Base-by-base conservation (phyloP, 371 early-diverging fungal genomes). In the Furculomyces boomerangus region DNA sequence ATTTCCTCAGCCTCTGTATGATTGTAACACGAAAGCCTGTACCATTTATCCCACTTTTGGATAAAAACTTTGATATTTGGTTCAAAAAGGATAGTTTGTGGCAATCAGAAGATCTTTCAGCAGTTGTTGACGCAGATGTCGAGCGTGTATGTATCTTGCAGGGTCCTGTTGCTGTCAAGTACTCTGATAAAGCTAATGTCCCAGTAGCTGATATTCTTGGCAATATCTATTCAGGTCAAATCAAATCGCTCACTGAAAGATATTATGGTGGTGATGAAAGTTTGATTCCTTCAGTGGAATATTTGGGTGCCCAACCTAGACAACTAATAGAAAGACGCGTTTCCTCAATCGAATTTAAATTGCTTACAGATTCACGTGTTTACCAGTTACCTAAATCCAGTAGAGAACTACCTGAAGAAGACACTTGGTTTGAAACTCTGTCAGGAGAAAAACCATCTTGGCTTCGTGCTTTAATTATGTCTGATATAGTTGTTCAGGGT, bases 61-160 rank as follows among this genome's bases (percentile, higher is more conserved):
- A 92, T 66, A 86, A 86, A 72, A 83, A 86, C 65, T 90, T 95
- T 67, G 89, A 89, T 65, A 74, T 81, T 47, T 87, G 90, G 89
- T 81, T 92, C 75, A 92, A 93, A 80, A 94, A 94, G 81, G 95
- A 94, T 68, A 87, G 88, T 30, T 74, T 93, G 52, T 93, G 95
- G 93, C 95, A 94, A 70, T 76, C 87, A 7, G 95, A 94, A 70
- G 87, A 90, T 57, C 67, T 93, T 16, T 83, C 83, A 47, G 91
- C 95, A 29, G 86, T 94, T 46, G 84, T 86, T 1, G 92, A 75
- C 57, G 83, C 86, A 66, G 95, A 94, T 68, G 84, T 87, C 24
- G 80, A 81, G 57, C 80, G 95, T 62, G 87, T 87, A n/a, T 86
- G 87, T 70, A 90, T 94, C 59, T 74, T 93, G 51, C 95, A 94